phyloP scores from a whole-genome alignment of 345 rosid species.

The Clausena lansium region DNA sequence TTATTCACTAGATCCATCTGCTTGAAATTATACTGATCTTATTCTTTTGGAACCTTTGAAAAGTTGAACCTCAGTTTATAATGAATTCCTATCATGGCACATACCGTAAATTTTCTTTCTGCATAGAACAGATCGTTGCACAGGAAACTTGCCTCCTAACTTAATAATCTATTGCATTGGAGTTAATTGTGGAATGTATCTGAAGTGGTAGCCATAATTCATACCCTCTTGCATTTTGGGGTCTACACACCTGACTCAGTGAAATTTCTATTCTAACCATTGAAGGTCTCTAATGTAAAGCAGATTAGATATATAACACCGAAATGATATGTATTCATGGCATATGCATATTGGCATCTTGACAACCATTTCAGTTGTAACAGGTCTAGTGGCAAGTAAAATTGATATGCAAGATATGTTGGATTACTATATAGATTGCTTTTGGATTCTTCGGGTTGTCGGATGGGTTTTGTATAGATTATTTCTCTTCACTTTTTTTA shows the following conservation, averaged over 20 bases:
- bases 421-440: not conserved
- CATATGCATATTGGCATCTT: not conserved
- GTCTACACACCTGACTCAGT: not conserved
- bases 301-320: not conserved
- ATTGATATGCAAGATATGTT: not conserved
- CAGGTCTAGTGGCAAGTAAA: not conserved
- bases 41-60: not conserved
- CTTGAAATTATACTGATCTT: constrained; percentile 7
- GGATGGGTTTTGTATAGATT: not conserved
- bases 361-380: not conserved
- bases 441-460: too few relatives aligned
- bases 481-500: not conserved
- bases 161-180: not conserved
- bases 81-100: not conserved
- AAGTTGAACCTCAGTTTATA: not conserved
- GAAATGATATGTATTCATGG: not conserved
- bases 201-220: not conserved
- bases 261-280: not conserved
- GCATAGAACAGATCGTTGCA: not conserved
- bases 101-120: not conserved
- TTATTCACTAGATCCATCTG: constrained; percentile 1
- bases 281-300: not conserved
- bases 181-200: not conserved
- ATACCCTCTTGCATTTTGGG: not conserved
- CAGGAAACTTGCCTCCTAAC: not conserved